A percentile compares a stretch with the other conserved stretches of the same genome.
These are phyloP conservation scores for Stephanodiscus minutulus DNA, from an alignment of 108 stramenopile genomes.

Conservation along the genomic window DNA sequence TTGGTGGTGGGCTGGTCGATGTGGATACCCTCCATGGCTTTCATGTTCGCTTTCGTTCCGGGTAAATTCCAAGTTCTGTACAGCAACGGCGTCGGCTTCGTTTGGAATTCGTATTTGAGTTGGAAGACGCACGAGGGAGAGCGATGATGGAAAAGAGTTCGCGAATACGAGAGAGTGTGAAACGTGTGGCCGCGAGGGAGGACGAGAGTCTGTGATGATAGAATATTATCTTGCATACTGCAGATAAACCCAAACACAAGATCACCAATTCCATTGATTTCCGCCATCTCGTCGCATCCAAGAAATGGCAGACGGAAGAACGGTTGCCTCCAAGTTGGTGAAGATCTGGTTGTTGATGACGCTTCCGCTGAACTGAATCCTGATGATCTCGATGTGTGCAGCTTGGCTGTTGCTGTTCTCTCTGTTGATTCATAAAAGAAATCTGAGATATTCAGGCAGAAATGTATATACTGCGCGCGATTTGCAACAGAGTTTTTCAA, in stretches of 20 bases:
- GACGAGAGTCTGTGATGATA: no score
- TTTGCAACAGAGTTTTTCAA: no score
- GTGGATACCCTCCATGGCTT: constrained; percentile 80
- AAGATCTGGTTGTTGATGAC: background rate
- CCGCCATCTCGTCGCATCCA: background rate
- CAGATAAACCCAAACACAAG: no score
- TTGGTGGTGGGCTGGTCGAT: constrained; percentile 77
- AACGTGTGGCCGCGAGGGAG: no score
- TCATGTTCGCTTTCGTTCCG: constrained; percentile 81
- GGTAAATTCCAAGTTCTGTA: constrained; percentile 80
- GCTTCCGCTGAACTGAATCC: background rate
- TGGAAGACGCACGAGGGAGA: constrained; percentile 57
- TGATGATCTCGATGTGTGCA: constrained; percentile 4
- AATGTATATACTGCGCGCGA: no score
- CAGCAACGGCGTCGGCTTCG: constrained; percentile 76
- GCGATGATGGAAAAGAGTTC: no score
- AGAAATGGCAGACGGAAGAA: constrained; percentile 6
- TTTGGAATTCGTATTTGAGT: constrained; percentile 88
- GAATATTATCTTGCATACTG: no score
- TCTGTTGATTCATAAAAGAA: constrained; percentile 7
- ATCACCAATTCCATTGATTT: background rate
- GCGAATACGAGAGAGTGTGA: no score
- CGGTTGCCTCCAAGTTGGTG: background rate
- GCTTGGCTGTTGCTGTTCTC: constrained; percentile 19
- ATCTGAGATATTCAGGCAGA: constrained; percentile 16